Evolutionary conservation across 192 early-diverging fungal genomes (phyloP), one percentile per base, ranked within the genome.

Genomic region (Backusella westeae): DNA sequence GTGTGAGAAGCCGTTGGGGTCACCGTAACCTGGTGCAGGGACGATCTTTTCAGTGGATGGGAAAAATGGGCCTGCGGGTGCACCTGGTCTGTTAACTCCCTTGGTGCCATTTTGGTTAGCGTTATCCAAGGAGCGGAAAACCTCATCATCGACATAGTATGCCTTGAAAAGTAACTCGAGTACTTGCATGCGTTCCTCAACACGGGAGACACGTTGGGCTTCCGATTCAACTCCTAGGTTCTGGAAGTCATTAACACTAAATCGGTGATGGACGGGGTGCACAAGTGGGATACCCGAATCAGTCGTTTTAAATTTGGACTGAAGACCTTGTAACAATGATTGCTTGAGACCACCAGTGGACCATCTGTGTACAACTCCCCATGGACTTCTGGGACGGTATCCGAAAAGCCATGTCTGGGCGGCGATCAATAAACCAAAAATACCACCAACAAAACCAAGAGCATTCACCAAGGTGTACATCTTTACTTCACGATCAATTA

Each of bases 291-390:
- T 78, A 73, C 77, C 77, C 56, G 72, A 67, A 29, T 78, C 77
- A 29, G 39, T 74, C 8, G 63, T 75, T 67, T 78, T 78, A 46
- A 78, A 78, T 44, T 78, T 78, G 19, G 46, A 67, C 26, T 78
- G 72, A 53, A 78, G 72, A 32, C 77, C 77, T 29, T 21, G 52
- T 21, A 78, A 67, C 32, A 78, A 53, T 26, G 80, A 81, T 32
- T 73, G 76, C 65, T 78, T 81, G 73, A 77, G 77, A 69, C 73
- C 75, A 74, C 80, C 80, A 71, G 73, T 73, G 35, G 80, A 81
- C 80, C 80, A 81, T 46, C 80, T 73, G 39, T 81, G 80, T 10
- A 81, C 73, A 21, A 81, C 76, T 39, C 80, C 80, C 80, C 80
- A 81, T 21, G 80, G 80, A 38, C 73, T 75, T 66, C 80, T 52